Conservation (phyloP, 2,329 filamentous ascomycete genomes). For the Cytospora paraplurivora region DNA sequence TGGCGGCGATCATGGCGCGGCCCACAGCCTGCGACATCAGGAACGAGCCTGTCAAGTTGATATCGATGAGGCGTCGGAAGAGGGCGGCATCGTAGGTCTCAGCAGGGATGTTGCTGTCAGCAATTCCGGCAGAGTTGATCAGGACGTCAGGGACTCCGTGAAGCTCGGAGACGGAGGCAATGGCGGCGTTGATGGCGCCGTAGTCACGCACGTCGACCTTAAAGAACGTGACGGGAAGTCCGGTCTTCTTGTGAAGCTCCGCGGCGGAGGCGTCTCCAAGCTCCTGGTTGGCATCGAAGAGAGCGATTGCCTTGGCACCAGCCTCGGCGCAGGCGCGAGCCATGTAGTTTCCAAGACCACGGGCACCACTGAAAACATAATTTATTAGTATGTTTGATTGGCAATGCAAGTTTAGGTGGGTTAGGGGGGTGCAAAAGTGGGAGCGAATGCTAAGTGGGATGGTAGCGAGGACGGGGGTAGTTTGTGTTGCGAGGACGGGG, state of each 20-base stretch:
- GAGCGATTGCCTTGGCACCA: constrained; percentile 71
- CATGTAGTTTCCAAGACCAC: constrained; percentile 79
- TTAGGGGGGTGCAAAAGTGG: too few relatives aligned
- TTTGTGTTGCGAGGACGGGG: not conserved
- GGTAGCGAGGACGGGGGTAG: not conserved
- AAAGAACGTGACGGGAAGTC: constrained; percentile 74
- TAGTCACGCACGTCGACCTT: constrained; percentile 77
- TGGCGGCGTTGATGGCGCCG: constrained; percentile 68
- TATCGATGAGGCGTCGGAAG: constrained; percentile 78
- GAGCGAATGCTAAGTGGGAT: too few relatives aligned
- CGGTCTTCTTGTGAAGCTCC: constrained; percentile 71
- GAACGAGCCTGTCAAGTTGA: constrained; percentile 81
- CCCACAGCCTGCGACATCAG: constrained; percentile 74
- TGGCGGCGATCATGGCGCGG: constrained; percentile 71
- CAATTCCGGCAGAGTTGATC: constrained; percentile 80
- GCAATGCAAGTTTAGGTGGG: not conserved
- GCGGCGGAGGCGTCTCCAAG: constrained; percentile 70
- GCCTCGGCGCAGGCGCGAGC: constrained; percentile 76
- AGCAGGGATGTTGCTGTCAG: constrained; percentile 81
- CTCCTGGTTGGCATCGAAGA: constrained; percentile 77
- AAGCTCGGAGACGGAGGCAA: constrained; percentile 64
- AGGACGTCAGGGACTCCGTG: constrained; percentile 73
- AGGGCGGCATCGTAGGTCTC: constrained; percentile 75
- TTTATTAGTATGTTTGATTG: not conserved
- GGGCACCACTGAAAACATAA: constrained; percentile 59